Conservation (phyloP, 805 yeast genomes). For the Brettanomyces nanus region DNA sequence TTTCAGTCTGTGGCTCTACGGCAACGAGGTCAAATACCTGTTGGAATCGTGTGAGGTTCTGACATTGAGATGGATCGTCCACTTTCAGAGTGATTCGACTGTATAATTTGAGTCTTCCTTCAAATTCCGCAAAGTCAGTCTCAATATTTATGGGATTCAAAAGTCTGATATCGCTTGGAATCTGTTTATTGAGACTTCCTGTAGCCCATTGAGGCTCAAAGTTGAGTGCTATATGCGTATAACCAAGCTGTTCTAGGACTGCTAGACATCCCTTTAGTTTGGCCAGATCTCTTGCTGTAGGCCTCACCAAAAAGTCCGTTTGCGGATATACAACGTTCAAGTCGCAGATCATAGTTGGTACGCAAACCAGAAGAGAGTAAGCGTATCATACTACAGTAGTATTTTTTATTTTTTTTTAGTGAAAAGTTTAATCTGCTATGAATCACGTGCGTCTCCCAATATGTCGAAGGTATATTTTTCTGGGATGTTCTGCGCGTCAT, state of each 20-base stretch:
- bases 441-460: too few species aligned
- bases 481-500: too few species aligned
- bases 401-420: too few species aligned
- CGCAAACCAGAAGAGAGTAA: too few species aligned
- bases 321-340: conserved; percentile 72
- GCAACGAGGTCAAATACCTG: conserved; percentile 69
- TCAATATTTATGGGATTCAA: conserved; percentile 34
- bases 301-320: conserved; percentile 33
- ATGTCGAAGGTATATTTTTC: too few species aligned
- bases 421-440: too few species aligned
- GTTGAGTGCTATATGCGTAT: conserved; percentile 71
- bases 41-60: conserved; percentile 39
- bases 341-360: conserved; percentile 60
- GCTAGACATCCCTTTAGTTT: conserved; percentile 41
- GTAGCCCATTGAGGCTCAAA: conserved; percentile 25
- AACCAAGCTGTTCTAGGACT: conserved; percentile 54
- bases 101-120: conserved; percentile 37
- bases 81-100: conserved; percentile 70
- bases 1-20: conserved; percentile 72
- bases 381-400: too few species aligned
- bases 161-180: conserved; percentile 37
- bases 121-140: conserved; percentile 26
- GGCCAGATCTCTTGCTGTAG: conserved; percentile 33
- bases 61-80: conserved; percentile 72
- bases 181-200: conserved; percentile 39